Percentiles rank a stretch among this genome's conserved stretches.
Conservation (phyloP, 139 green algal species). For the Astrephomene gubernaculifera region DNA sequence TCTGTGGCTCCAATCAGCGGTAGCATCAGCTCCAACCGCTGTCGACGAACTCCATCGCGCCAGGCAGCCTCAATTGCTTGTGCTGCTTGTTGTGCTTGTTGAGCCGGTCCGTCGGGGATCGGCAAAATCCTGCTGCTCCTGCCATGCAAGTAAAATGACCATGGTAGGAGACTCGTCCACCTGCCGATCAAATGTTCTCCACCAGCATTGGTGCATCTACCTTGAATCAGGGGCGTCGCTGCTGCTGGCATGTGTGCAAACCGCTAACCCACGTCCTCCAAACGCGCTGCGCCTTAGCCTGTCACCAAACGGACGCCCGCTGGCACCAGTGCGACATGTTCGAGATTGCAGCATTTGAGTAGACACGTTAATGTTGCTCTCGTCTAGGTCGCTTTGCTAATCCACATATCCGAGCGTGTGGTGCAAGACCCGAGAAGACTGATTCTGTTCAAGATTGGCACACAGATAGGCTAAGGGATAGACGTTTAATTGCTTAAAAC, state of each 20-base stretch:
- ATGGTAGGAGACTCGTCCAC: too few species aligned
- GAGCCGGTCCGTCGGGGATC: constrained; percentile 43
- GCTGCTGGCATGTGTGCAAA: neutral
- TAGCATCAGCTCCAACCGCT: constrained; percentile 86
- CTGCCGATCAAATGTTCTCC: neutral
- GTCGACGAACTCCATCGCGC: constrained; percentile 67
- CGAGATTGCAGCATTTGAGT: constrained; percentile 8
- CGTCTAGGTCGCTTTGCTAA: too few species aligned
- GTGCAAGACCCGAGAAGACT: too few species aligned
- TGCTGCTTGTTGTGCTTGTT: constrained; percentile 75
- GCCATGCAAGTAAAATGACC: too few species aligned
- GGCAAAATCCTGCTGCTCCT: constrained; percentile 31
- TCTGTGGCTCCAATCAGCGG: constrained; percentile 93
- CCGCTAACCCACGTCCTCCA: neutral
- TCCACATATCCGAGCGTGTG: too few species aligned
- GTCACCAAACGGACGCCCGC: neutral
- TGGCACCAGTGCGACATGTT: neutral
- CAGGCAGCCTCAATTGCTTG: constrained; percentile 70
- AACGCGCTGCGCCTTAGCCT: neutral
- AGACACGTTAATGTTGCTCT: neutral
- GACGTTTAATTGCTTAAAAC: too few species aligned
- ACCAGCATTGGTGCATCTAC: too few species aligned
- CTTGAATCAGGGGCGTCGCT: constrained; percentile 19
- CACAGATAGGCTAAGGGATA: too few species aligned
- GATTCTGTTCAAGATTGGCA: too few species aligned